These are phyloP conservation scores for Nakataea oryzae DNA, from an alignment of 2,329 filamentous ascomycete species.

Conservation along the genomic window DNA sequence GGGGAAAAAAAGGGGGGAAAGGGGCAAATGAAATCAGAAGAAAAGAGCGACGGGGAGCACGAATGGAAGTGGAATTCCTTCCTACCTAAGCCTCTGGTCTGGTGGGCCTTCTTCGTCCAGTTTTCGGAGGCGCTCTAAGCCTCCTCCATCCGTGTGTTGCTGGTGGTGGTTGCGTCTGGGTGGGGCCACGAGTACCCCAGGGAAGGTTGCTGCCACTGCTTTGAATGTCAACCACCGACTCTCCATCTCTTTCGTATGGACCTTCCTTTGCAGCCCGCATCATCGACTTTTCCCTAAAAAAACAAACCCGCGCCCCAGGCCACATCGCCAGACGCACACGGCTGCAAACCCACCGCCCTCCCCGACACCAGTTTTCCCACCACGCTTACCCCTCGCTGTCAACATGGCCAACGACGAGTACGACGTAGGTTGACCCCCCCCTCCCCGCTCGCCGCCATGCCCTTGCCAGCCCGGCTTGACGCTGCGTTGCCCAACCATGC, in stretches of 20 bases:
- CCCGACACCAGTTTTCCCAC: background rate
- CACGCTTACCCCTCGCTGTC: conserved; percentile 13
- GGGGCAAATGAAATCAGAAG: background rate
- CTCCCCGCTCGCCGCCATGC: conserved; percentile 10
- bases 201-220: background rate
- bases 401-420: conserved; percentile 99
- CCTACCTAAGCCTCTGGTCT: background rate
- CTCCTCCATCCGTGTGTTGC: background rate
- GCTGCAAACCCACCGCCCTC: background rate
- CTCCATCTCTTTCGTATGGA: background rate
- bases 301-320: background rate
- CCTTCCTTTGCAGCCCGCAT: background rate
- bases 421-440: conserved; percentile 60
- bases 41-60: background rate
- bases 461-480: background rate
- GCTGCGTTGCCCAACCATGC: conserved; percentile 10
- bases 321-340: background rate
- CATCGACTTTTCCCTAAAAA: background rate
- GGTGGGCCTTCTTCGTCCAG: background rate
- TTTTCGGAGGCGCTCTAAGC: background rate
- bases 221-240: background rate
- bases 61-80: background rate
- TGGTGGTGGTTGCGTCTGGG: background rate
- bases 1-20: background rate
- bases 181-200: background rate